Percentiles rank a stretch among this genome's conserved stretches.
Evolutionary conservation across 2,329 filamentous ascomycete species (phyloP).

Genomic region (Calonectria pteridis): DNA sequence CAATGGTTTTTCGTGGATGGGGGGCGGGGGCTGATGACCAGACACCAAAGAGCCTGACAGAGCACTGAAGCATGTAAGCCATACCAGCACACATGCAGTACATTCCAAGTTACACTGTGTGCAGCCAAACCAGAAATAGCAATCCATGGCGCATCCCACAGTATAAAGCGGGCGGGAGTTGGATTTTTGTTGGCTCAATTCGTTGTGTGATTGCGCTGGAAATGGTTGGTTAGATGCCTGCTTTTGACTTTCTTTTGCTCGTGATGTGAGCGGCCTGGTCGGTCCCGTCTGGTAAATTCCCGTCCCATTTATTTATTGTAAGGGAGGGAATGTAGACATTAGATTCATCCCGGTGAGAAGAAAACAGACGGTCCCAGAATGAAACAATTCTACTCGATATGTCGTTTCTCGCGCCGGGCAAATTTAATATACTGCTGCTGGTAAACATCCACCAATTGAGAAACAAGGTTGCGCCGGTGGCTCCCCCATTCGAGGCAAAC

Average conservation of each 20-base stretch:
- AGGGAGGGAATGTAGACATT: not conserved
- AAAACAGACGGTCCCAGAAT: not conserved
- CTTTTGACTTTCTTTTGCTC: not conserved
- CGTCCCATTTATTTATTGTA: not conserved
- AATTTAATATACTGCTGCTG: slow-evolving; percentile 6
- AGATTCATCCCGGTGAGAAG: not conserved
- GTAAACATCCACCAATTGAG: slow-evolving; percentile 21
- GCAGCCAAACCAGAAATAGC: not conserved
- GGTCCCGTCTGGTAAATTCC: not conserved
- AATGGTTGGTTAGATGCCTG: not conserved
- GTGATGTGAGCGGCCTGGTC: not conserved
- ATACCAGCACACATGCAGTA: not conserved
- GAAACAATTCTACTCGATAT: not conserved
- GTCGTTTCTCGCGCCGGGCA: slow-evolving; percentile 9
- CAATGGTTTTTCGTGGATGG: not conserved
- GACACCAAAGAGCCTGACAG: not conserved
- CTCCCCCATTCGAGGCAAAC: not conserved
- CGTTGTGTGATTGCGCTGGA: not conserved
- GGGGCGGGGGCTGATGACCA: not conserved
- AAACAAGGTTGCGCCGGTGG: slow-evolving; percentile 10
- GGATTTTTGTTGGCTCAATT: not conserved
- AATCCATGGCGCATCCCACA: not conserved
- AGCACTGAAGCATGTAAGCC: not conserved
- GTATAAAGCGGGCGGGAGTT: too few relatives aligned
- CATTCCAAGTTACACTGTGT: not conserved